These are phyloP conservation scores for Cryptosporidium andersoni DNA, from an alignment of 169 alveolate genomes.

Conservation along the genomic window DNA sequence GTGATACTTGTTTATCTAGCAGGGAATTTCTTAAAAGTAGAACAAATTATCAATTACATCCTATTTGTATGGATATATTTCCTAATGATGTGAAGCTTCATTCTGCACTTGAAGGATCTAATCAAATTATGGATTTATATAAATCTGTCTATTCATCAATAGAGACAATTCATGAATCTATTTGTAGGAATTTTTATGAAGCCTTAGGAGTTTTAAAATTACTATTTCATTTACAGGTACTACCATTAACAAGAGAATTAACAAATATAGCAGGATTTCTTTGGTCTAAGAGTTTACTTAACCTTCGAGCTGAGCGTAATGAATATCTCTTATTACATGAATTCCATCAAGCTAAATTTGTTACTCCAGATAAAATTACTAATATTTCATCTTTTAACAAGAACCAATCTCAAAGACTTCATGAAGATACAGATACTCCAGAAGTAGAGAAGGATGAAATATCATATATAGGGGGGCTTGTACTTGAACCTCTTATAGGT, in stretches of 20 bases:
- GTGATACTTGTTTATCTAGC: slow-evolving; percentile 76
- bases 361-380: slow-evolving; percentile 83
- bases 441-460: slow-evolving; percentile 73
- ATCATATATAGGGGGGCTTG: slow-evolving; percentile 96
- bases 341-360: slow-evolving; percentile 85
- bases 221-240: slow-evolving; percentile 78
- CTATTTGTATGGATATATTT: slow-evolving; percentile 68
- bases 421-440: slow-evolving; percentile 49
- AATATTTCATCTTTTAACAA: slow-evolving; percentile 3
- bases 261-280: slow-evolving; percentile 95
- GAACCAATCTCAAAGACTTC: slow-evolving; percentile 71
- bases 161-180: slow-evolving; percentile 15
- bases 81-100: slow-evolving; percentile 11
- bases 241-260: slow-evolving; percentile 94
- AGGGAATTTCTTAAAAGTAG: slow-evolving; percentile 73
- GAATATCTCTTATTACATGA: slow-evolving; percentile 95
- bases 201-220: slow-evolving; percentile 38
- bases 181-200: slow-evolving; percentile 9
- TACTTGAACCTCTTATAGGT: slow-evolving; percentile 97
- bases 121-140: slow-evolving; percentile 2
- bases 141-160: slow-evolving; percentile 11
- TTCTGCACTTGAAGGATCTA: slow-evolving; percentile 7
- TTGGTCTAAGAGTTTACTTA: slow-evolving; percentile 90
- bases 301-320: slow-evolving; percentile 94
- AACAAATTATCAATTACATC: slow-evolving; percentile 71